Percentiles rank a stretch among this genome's conserved stretches.
These are phyloP conservation scores for Coniochaeta prunicola DNA, from an alignment of 2,329 filamentous ascomycete species.

Conservation along the genomic window DNA sequence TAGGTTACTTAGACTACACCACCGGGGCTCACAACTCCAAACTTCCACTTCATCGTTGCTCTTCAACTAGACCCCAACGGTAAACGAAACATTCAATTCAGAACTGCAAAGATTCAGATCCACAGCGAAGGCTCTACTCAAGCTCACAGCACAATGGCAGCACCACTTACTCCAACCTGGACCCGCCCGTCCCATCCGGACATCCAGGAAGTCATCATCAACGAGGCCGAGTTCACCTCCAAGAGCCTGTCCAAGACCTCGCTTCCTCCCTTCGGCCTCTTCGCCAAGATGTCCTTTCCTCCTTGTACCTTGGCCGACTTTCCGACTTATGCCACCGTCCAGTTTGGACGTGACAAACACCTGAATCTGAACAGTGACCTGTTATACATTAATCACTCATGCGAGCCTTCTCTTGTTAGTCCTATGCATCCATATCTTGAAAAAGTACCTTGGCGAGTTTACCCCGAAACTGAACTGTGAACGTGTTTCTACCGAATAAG, in stretches of 20 bases:
- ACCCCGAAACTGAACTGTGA: neutral
- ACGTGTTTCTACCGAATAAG: conserved; percentile 22
- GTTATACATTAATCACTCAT: conserved; percentile 62
- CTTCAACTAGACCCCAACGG: neutral
- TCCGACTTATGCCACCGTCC: conserved; percentile 58
- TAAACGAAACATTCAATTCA: neutral
- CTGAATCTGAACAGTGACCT: conserved; percentile 59
- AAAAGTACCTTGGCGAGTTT: neutral
- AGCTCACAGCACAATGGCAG: conserved; percentile 9
- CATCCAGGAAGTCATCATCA: conserved; percentile 49
- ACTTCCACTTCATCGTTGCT: neutral
- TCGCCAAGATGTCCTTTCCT: conserved; percentile 59
- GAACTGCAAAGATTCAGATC: neutral
- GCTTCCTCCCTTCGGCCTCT: conserved; percentile 56
- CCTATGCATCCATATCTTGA: neutral
- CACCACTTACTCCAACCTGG: conserved; percentile 53
- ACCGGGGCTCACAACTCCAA: neutral
- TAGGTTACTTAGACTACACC: too few species aligned
- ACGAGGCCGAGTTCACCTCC: conserved; percentile 47
- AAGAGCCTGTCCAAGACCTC: conserved; percentile 50
- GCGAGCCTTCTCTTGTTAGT: conserved; percentile 55
- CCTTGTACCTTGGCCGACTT: conserved; percentile 48
- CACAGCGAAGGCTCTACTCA: conserved; percentile 5
- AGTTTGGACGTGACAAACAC: conserved; percentile 48
- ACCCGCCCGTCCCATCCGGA: conserved; percentile 51